A percentile compares a stretch with the other conserved stretches of the same genome.
Evolutionary conservation across 2,329 filamentous ascomycete genomes (phyloP).

Genomic region (Hypoxylon sp.): DNA sequence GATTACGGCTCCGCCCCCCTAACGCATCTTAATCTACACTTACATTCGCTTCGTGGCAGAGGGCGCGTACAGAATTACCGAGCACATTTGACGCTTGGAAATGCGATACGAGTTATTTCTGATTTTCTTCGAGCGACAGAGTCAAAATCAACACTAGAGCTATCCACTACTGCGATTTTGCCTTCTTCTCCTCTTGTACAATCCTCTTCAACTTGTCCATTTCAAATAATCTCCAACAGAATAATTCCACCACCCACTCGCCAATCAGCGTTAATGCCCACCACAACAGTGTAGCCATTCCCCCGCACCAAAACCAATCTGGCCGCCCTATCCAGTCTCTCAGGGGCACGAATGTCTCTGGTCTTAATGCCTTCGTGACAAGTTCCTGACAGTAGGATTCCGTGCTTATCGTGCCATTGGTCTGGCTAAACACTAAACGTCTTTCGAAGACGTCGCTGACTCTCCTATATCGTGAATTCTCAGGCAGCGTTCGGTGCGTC

Average conservation of each 20-base stretch:
- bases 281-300: constrained; percentile 49
- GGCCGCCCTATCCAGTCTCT: constrained; percentile 54
- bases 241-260: constrained; percentile 54
- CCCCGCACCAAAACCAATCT: constrained; percentile 57
- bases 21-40: constrained; percentile 10
- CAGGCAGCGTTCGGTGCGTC: not conserved
- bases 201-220: constrained; percentile 1
- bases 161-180: constrained; percentile 8
- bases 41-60: constrained; percentile 16
- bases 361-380: constrained; percentile 57
- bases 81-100: not conserved
- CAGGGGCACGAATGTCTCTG: constrained; percentile 51
- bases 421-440: constrained; percentile 45
- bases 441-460: constrained; percentile 60
- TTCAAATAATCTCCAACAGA: constrained; percentile 15
- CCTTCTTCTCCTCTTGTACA: constrained; percentile 11
- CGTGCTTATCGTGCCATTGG: constrained; percentile 31
- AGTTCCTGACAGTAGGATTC: constrained; percentile 59
- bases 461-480: constrained; percentile 58
- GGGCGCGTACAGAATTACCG: not conserved
- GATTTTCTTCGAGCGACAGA: not conserved
- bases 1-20: constrained; percentile 3
- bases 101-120: not conserved
- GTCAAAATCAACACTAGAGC: not conserved
- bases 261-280: constrained; percentile 46